Conservation (phyloP, 495 filamentous ascomycete genomes). For the Jackrogersella minutella region DNA sequence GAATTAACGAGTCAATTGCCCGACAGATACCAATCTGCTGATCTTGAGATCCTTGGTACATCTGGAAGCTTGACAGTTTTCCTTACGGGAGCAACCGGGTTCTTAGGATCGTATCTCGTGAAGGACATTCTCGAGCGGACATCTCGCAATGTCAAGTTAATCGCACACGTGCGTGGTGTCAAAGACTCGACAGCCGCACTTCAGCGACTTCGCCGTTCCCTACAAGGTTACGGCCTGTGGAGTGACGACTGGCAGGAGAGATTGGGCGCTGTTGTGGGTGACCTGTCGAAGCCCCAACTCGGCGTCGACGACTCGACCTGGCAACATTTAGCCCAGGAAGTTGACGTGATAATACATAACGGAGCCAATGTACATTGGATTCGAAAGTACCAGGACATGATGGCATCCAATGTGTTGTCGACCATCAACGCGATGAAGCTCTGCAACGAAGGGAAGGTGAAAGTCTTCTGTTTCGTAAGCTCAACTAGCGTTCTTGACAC, state of each 20-base stretch:
- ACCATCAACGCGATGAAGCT: slow-evolving; percentile 81
- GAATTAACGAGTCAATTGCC: slow-evolving; percentile 49
- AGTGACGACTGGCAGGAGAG: slow-evolving; percentile 69
- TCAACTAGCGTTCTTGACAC: slow-evolving; percentile 87
- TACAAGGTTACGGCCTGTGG: slow-evolving; percentile 83
- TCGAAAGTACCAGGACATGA: slow-evolving; percentile 76
- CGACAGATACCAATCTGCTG: slow-evolving; percentile 50
- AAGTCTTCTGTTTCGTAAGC: slow-evolving; percentile 82
- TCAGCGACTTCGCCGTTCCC: slow-evolving; percentile 61
- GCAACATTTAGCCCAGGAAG: slow-evolving; percentile 68
- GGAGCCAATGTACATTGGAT: slow-evolving; percentile 92
- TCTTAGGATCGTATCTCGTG: slow-evolving; percentile 85
- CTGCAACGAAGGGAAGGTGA: slow-evolving; percentile 78
- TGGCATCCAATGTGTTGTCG: slow-evolving; percentile 78
- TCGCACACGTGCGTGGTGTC: slow-evolving; percentile 76
- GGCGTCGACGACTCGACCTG: slow-evolving; percentile 71
- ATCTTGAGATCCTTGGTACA: slow-evolving; percentile 40
- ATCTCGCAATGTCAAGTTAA: slow-evolving; percentile 67
- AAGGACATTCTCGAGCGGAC: slow-evolving; percentile 72
- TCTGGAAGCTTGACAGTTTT: slow-evolving; percentile 68
- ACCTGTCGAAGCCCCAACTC: slow-evolving; percentile 74
- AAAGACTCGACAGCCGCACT: slow-evolving; percentile 59
- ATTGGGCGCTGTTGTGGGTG: slow-evolving; percentile 73
- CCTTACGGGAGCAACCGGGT: slow-evolving; percentile 91
- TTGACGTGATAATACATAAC: slow-evolving; percentile 89